Conservation (phyloP, 106 monocot species). For the Iris macrosiphon region DNA sequence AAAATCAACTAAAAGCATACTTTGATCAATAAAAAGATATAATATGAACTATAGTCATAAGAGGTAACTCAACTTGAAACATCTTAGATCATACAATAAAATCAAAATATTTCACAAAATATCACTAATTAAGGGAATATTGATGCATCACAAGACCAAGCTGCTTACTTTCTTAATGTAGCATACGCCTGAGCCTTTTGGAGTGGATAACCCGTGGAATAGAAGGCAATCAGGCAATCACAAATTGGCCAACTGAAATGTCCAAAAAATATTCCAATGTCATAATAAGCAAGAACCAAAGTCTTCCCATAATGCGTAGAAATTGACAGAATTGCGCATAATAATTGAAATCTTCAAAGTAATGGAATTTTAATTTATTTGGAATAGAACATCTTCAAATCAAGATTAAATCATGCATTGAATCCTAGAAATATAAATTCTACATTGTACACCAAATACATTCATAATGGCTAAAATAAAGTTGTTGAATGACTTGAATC, state of each 20-base stretch:
- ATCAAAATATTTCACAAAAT: neutral
- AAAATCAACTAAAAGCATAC: neutral
- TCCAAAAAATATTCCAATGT: slow-evolving; percentile 5
- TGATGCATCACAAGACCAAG: neutral
- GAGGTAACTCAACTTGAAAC: neutral
- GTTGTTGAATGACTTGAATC: too few species aligned
- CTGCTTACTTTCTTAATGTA: slow-evolving; percentile 66
- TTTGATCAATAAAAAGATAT: neutral
- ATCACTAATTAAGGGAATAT: neutral
- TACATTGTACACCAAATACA: too few species aligned
- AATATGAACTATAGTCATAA: neutral
- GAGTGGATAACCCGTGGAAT: slow-evolving; percentile 92
- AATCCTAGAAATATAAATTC: too few species aligned
- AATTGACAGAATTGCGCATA: too few species aligned
- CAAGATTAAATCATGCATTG: too few species aligned
- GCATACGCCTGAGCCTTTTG: slow-evolving; percentile 80
- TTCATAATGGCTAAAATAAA: too few species aligned
- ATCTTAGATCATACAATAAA: too few species aligned
- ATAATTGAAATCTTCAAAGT: too few species aligned
- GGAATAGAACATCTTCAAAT: too few species aligned
- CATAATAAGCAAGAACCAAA: neutral
- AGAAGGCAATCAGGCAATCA: slow-evolving; percentile 98
- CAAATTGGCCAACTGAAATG: slow-evolving; percentile 93
- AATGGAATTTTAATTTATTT: too few species aligned
- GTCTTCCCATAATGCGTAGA: too few species aligned